Evolutionary conservation across 257 asterid species (phyloP).

Genomic region (Solanum microdontum): DNA sequence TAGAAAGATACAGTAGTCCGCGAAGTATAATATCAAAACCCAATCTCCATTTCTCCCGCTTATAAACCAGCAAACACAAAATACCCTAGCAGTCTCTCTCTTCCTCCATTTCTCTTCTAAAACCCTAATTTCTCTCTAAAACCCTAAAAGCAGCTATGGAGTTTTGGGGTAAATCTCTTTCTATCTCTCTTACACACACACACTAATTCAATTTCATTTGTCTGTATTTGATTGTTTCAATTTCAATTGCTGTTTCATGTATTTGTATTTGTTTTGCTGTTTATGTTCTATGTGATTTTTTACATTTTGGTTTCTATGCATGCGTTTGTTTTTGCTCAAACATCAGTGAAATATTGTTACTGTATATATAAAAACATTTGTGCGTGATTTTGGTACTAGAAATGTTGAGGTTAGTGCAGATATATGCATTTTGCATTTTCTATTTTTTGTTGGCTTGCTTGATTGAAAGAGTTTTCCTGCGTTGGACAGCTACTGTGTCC

Average conservation of each 20-base stretch:
- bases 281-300: neutral
- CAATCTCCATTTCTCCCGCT: neutral
- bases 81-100: neutral
- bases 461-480: neutral
- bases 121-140: constrained; percentile 9
- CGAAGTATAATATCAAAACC: neutral
- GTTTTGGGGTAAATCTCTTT: constrained; percentile 51
- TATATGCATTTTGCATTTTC: neutral
- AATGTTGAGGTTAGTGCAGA: neutral
- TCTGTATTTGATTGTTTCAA: neutral
- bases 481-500: neutral
- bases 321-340: neutral
- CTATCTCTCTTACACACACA: neutral
- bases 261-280: neutral
- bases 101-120: neutral
- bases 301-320: neutral
- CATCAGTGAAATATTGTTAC: neutral
- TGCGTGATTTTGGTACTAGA: neutral
- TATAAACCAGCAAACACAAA: neutral
- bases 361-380: neutral
- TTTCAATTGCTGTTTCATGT: neutral
- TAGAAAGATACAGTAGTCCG: neutral
- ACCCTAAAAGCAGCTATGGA: constrained; percentile 25
- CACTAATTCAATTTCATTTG: neutral
- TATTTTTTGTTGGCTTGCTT: neutral